Conservation (phyloP, 225 moss, liverwort and hornwort species). For the Physcomitrellopsis africana region DNA sequence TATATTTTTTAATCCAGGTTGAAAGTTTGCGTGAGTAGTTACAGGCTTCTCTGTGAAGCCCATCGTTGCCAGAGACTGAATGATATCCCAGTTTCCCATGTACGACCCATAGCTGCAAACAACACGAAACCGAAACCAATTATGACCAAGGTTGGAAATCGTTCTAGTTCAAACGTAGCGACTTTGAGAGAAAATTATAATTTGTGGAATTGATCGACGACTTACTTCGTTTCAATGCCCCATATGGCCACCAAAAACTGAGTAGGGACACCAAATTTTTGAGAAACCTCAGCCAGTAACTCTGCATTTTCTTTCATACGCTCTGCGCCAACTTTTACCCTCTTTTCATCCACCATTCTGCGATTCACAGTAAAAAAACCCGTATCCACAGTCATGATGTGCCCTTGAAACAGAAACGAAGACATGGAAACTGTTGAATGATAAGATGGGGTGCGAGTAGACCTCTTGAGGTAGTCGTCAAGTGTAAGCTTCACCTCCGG, state of each 20-base stretch:
- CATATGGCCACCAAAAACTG: slow-evolving; percentile 70
- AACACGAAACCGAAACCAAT: slow-evolving; percentile 20
- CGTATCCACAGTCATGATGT: slow-evolving; percentile 19
- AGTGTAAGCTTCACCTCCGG: slow-evolving; percentile 76
- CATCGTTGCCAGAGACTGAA: slow-evolving; percentile 70
- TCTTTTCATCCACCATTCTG: slow-evolving; percentile 67
- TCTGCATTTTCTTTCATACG: slow-evolving; percentile 50
- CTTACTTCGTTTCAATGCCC: slow-evolving; percentile 81
- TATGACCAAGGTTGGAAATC: slow-evolving; percentile 16
- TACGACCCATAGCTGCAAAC: slow-evolving; percentile 70
- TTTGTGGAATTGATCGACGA: neutral
- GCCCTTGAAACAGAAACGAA: slow-evolving; percentile 2
- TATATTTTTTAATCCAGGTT: neutral
- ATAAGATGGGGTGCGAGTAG: slow-evolving; percentile 18
- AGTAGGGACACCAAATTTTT: slow-evolving; percentile 69
- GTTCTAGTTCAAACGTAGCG: slow-evolving; percentile 5
- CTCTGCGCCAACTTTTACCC: slow-evolving; percentile 57
- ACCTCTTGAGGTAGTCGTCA: slow-evolving; percentile 72
- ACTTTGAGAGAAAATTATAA: neutral
- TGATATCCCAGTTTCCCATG: slow-evolving; percentile 62
- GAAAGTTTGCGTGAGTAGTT: slow-evolving; percentile 15
- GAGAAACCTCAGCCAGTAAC: slow-evolving; percentile 61
- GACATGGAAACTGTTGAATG: neutral
- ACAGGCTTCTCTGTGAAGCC: slow-evolving; percentile 63
- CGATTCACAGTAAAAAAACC: slow-evolving; percentile 2